These are phyloP conservation scores for Melastoma malabathricum DNA, from an alignment of 345 rosid genomes.

Conservation along the genomic window DNA sequence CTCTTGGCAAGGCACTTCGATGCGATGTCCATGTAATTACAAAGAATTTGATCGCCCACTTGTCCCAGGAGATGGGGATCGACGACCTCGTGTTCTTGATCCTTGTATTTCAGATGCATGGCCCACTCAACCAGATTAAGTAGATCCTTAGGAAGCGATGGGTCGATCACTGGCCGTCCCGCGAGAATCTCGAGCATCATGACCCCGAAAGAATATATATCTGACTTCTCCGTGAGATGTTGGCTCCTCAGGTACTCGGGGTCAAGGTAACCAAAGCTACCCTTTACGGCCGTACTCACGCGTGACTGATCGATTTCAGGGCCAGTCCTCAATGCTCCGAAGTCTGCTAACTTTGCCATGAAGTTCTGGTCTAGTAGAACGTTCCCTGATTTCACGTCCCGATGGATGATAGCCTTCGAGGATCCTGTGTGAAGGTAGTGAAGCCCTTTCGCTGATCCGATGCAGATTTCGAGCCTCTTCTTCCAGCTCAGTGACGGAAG, in stretches of 20 bases:
- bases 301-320: slow-evolving; percentile 12
- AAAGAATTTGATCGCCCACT: slow-evolving; percentile 5
- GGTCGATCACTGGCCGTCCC: slow-evolving; percentile 12
- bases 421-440: slow-evolving; percentile 19
- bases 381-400: slow-evolving; percentile 14
- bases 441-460: slow-evolving; percentile 13
- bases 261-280: slow-evolving; percentile 15
- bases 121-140: slow-evolving; percentile 12
- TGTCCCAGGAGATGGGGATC: slow-evolving; percentile 5
- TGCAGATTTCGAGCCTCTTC: slow-evolving; percentile 13
- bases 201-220: slow-evolving; percentile 15
- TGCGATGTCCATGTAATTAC: slow-evolving; percentile 10
- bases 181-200: slow-evolving; percentile 12
- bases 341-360: slow-evolving; percentile 16
- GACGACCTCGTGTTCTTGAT: slow-evolving; percentile 2
- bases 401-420: slow-evolving; percentile 13
- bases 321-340: slow-evolving; percentile 7
- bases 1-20: slow-evolving; percentile 9
- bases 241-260: slow-evolving; percentile 12
- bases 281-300: slow-evolving; percentile 12
- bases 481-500: slow-evolving; percentile 10
- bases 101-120: slow-evolving; percentile 4
- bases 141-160: slow-evolving; percentile 9
- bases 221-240: slow-evolving; percentile 15
- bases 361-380: slow-evolving; percentile 10